Conservation (phyloP, 2,329 filamentous ascomycete genomes). For the Alternaria dauci region DNA sequence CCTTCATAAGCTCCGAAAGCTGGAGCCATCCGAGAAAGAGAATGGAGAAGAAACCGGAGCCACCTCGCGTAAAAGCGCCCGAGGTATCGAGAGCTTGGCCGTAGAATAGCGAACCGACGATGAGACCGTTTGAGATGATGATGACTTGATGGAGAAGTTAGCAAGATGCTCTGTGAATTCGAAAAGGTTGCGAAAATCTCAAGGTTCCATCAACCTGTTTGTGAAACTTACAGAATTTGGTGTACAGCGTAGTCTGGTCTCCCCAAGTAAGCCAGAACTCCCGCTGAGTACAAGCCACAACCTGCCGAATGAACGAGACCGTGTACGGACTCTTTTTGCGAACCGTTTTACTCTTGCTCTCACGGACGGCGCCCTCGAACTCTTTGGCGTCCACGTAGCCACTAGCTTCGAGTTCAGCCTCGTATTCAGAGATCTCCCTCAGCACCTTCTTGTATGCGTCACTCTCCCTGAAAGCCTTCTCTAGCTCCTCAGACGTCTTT, state of each 20-base stretch:
- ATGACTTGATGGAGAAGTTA: constrained; percentile 59
- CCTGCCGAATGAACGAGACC: constrained; percentile 75
- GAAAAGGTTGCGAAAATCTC: neutral
- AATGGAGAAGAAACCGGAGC: constrained; percentile 72
- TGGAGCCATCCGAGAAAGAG: constrained; percentile 75
- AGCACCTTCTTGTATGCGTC: constrained; percentile 67
- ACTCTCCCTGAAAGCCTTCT: constrained; percentile 71
- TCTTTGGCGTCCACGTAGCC: constrained; percentile 68
- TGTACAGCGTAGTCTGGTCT: constrained; percentile 74
- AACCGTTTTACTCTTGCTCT: constrained; percentile 71
- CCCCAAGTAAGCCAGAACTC: constrained; percentile 82
- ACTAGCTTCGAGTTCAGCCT: constrained; percentile 64
- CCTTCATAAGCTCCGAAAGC: constrained; percentile 79
- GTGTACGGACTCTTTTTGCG: constrained; percentile 78
- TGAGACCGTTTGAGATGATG: constrained; percentile 75
- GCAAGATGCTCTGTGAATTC: neutral
- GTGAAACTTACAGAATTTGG: constrained; percentile 65
- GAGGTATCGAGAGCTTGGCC: constrained; percentile 67
- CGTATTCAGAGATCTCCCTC: constrained; percentile 68
- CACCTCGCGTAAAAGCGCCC: constrained; percentile 70
- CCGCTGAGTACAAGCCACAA: constrained; percentile 72
- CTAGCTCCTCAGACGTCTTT: constrained; percentile 73
- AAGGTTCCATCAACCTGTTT: neutral
- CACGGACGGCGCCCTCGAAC: constrained; percentile 71
- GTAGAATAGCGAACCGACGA: constrained; percentile 82